Conservation (phyloP, 768 basidiomycete species). For the Amylocystis lapponica region DNA sequence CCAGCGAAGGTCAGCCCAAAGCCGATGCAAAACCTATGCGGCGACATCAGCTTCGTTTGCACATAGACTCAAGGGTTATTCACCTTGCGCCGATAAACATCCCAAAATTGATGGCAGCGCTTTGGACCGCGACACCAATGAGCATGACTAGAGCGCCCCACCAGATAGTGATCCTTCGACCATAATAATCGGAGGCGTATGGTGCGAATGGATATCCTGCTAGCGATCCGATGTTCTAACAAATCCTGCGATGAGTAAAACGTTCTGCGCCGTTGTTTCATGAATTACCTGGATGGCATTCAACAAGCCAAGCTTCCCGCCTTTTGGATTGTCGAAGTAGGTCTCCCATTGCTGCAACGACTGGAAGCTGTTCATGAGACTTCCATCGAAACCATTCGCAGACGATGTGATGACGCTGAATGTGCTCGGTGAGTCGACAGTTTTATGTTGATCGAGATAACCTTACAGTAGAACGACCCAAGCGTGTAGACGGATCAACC, state of each 20-base stretch:
- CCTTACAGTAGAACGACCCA: slow-evolving; percentile 67
- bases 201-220: slow-evolving; percentile 68
- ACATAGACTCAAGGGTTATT: slow-evolving; percentile 16
- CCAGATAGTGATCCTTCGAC: slow-evolving; percentile 60
- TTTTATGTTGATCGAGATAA: neutral
- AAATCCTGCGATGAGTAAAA: neutral
- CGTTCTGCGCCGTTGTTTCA: neutral
- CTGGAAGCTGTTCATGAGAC: slow-evolving; percentile 80
- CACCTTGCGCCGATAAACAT: slow-evolving; percentile 81
- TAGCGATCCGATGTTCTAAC: slow-evolving; percentile 62
- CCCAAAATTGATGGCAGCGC: slow-evolving; percentile 61
- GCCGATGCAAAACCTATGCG: slow-evolving; percentile 59
- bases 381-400: slow-evolving; percentile 72
- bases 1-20: slow-evolving; percentile 72
- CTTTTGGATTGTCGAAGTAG: slow-evolving; percentile 55
- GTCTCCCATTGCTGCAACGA: slow-evolving; percentile 55
- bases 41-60: slow-evolving; percentile 19
- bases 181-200: slow-evolving; percentile 65
- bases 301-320: slow-evolving; percentile 58
- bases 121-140: slow-evolving; percentile 61
- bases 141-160: slow-evolving; percentile 70
- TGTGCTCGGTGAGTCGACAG: neutral
- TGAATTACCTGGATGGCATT: slow-evolving; percentile 63
- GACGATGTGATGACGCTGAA: slow-evolving; percentile 67
- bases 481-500: slow-evolving; percentile 55